A percentile compares a stretch with the other conserved stretches of the same genome.
phyloP scores from a whole-genome alignment of 352 stramenopile genomes.

The Phytophthora constricta region DNA sequence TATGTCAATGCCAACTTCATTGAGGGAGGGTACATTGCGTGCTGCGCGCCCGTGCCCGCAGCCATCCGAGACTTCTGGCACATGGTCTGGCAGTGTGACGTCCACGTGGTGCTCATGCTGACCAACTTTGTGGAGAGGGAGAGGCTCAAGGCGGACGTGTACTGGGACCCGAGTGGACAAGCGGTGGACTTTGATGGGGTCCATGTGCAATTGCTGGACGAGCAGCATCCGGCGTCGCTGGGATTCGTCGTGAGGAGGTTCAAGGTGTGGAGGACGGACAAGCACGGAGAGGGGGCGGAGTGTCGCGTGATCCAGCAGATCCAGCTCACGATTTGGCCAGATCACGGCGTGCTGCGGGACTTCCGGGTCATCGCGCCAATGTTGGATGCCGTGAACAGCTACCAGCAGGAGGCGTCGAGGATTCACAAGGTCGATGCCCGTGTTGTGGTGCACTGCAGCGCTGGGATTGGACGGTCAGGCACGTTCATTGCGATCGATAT shows the following conservation, averaged over 20 bases:
- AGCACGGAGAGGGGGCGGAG: constrained; percentile 20
- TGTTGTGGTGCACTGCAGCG: constrained; percentile 82
- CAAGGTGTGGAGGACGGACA: constrained; percentile 46
- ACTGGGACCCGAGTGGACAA: constrained; percentile 64
- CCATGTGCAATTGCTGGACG: constrained; percentile 53
- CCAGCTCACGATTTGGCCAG: constrained; percentile 82
- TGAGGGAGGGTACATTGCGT: constrained; percentile 74
- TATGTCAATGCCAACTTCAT: constrained; percentile 85
- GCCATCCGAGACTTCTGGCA: constrained; percentile 83
- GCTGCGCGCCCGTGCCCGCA: constrained; percentile 67
- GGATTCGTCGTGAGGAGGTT: constrained; percentile 66
- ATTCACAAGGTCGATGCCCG: constrained; percentile 32
- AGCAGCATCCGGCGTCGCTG: constrained; percentile 35
- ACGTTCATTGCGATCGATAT: constrained; percentile 89
- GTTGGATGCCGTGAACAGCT: constrained; percentile 71
- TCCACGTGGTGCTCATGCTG: constrained; percentile 88
- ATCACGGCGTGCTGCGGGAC: constrained; percentile 78
- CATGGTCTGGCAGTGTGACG: constrained; percentile 81
- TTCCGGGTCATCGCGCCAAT: constrained; percentile 77
- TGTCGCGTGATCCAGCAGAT: constrained; percentile 69
- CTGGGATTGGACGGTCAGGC: constrained; percentile 78
- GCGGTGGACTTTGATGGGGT: constrained; percentile 63
- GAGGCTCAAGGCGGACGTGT: constrained; percentile 73
- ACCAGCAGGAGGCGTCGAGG: constrained; percentile 36
- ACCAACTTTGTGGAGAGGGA: constrained; percentile 87